Conservation (phyloP, 2,329 filamentous ascomycete genomes). For the Zymoseptoria ardabiliae region DNA sequence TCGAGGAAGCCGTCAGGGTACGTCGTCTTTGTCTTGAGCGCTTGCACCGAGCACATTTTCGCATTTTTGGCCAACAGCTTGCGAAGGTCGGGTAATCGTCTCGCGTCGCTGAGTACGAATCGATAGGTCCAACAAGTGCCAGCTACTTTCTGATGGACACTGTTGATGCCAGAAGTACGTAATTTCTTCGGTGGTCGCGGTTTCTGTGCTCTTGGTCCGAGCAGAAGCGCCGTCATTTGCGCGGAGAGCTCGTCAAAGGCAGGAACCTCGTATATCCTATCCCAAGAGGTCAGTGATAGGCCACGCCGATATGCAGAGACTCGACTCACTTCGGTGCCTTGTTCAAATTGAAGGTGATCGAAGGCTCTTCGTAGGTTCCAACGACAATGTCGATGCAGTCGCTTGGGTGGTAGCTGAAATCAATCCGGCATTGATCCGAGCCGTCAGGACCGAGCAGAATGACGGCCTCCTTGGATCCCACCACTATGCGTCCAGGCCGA, state of each 20-base stretch:
- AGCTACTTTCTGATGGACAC: slow-evolving; percentile 32
- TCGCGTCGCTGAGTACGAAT: slow-evolving; percentile 17
- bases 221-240: slow-evolving; percentile 1
- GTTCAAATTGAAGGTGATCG: slow-evolving; percentile 33
- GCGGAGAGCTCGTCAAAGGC: not conserved
- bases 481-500: slow-evolving; percentile 32
- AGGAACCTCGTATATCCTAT: slow-evolving; percentile 26
- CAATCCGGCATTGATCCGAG: slow-evolving; percentile 28
- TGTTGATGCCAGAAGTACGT: slow-evolving; percentile 32
- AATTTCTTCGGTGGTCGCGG: slow-evolving; percentile 15
- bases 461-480: slow-evolving; percentile 23
- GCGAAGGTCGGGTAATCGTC: slow-evolving; percentile 16
- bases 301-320: not conserved
- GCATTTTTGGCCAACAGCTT: slow-evolving; percentile 18
- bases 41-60: slow-evolving; percentile 28
- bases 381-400: slow-evolving; percentile 34
- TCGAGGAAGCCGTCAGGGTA: slow-evolving; percentile 11
- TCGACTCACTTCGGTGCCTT: slow-evolving; percentile 28
- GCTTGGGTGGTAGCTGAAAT: slow-evolving; percentile 34
- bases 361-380: slow-evolving; percentile 23
- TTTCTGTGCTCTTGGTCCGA: slow-evolving; percentile 12
- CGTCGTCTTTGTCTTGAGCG: slow-evolving; percentile 15
- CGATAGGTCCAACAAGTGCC: slow-evolving; percentile 48
- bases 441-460: slow-evolving; percentile 19
- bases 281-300: not conserved